Evolutionary conservation across 1,139 yeast genomes (phyloP), one percentile per base, ranked within the genome.

Genomic region (Yamadazyma atlantica): DNA sequence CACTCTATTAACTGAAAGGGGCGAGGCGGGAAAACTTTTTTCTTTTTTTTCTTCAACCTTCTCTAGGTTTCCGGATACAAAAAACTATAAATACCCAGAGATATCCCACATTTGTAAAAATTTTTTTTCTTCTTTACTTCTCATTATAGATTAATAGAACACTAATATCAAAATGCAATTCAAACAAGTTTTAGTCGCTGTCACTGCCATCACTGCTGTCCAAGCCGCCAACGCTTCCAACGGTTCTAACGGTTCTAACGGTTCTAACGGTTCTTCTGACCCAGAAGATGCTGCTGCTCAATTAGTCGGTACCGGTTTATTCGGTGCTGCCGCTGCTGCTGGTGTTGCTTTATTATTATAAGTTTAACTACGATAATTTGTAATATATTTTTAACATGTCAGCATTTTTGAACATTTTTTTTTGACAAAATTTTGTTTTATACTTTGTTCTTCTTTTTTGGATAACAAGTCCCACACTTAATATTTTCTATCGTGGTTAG

Each of bases 121-220:
- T 22, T 35, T 37, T 41, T 43, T 37, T 33, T 26, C 29, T 34
- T 25, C 16, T 13, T 23, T 18, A 8, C n/a, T 17, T 29, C 11
- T 29, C 19, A 4, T 29, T 18, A 9, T 15, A 18, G 13, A 17
- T 30, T 13, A 34, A 36, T 37, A 18, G 28, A 34, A 21, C 24
- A 31, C 12, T 11, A 21, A 27, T 22, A 18, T 9, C 26, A 57
- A 41, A 57, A 67, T 67, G 73, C 73, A 67, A 66, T 65, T 66
- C 66, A 54, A 59, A 55, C 54, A 67, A 48, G 62, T 66, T 55
- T 57, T 66, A 54, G 50, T 66, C 55, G 69, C 73, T 50, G 60
- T 66, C 54, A 60, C 72, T 49, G 71, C 70, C 45, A 64, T 53
- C 53, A 51, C 72, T 42, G 69, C 65, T 46, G 72, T 62, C 50